Percentiles rank a stretch among this genome's conserved stretches.
phyloP scores from a whole-genome alignment of 2,329 filamentous ascomycete species.

The Bipolaris oryzae region DNA sequence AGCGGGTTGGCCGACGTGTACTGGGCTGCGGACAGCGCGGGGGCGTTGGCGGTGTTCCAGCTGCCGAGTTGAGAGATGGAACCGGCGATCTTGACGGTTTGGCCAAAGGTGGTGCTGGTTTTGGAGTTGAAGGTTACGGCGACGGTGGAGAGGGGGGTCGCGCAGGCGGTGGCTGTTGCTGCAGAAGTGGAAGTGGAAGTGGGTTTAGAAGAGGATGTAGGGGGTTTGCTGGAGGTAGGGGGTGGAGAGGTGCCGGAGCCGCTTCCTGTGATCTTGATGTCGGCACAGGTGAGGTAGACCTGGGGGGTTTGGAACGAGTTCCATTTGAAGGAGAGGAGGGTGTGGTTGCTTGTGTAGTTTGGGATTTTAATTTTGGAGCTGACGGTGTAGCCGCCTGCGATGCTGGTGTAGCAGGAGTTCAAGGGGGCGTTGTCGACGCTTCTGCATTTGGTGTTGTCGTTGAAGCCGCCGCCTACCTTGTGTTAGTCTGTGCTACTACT shows the following conservation, averaged over 20 bases:
- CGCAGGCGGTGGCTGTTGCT: conserved; percentile 23
- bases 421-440: conserved; percentile 41
- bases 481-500: neutral
- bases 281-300: conserved; percentile 42
- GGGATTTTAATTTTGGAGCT: conserved; percentile 43
- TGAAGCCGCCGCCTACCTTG: conserved; percentile 30
- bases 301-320: conserved; percentile 45
- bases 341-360: conserved; percentile 41
- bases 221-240: conserved; percentile 24
- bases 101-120: conserved; percentile 55
- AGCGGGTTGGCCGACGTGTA: conserved; percentile 54
- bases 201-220: conserved; percentile 20
- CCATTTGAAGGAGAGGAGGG: conserved; percentile 41
- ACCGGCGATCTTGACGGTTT: conserved; percentile 56
- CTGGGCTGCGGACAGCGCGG: conserved; percentile 49
- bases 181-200: conserved; percentile 18
- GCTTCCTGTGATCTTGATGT: conserved; percentile 36
- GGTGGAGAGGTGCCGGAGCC: conserved; percentile 20
- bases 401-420: conserved; percentile 43
- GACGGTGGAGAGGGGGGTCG: conserved; percentile 35
- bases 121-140: conserved; percentile 55
- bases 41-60: conserved; percentile 51
- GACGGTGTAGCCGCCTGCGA: conserved; percentile 45
- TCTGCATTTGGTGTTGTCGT: conserved; percentile 34
- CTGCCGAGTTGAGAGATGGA: conserved; percentile 52